Conservation (phyloP, 2,329 filamentous ascomycete genomes). For the Neofusicoccum kwambonambiense region DNA sequence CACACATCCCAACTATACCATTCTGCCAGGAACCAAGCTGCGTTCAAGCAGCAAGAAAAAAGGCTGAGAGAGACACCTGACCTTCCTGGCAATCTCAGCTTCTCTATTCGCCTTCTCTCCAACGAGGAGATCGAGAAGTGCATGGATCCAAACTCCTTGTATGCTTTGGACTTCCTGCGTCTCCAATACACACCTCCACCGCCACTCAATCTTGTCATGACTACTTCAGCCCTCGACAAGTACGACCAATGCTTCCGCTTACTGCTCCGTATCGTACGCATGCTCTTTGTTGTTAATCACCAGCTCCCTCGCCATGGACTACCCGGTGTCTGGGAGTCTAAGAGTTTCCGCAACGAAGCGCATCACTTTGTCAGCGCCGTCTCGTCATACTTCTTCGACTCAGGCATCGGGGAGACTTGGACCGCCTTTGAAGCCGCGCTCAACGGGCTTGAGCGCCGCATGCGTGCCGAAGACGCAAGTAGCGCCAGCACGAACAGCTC, state of each 20-base stretch:
- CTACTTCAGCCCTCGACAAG: slow-evolving; percentile 65
- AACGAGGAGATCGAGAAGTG: slow-evolving; percentile 77
- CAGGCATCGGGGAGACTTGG: slow-evolving; percentile 74
- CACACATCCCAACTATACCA: slow-evolving; percentile 37
- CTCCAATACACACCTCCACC: slow-evolving; percentile 78
- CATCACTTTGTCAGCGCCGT: slow-evolving; percentile 75
- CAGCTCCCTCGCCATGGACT: slow-evolving; percentile 32
- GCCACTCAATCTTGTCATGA: slow-evolving; percentile 72
- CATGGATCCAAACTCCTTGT: slow-evolving; percentile 76
- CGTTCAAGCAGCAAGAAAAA: slow-evolving; percentile 8
- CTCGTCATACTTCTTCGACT: slow-evolving; percentile 75
- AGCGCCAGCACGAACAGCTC: slow-evolving; percentile 41
- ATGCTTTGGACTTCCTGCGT: slow-evolving; percentile 90
- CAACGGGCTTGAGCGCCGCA: slow-evolving; percentile 58
- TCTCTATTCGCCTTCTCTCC: slow-evolving; percentile 78
- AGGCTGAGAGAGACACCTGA: slow-evolving; percentile 20
- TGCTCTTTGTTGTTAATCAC: slow-evolving; percentile 67
- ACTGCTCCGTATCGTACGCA: slow-evolving; percentile 71
- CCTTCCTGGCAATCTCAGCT: slow-evolving; percentile 53
- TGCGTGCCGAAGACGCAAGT: slow-evolving; percentile 46
- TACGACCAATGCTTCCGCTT: slow-evolving; percentile 86
- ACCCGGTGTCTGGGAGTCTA: not conserved
- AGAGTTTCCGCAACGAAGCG: slow-evolving; percentile 69
- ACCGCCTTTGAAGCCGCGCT: slow-evolving; percentile 65
- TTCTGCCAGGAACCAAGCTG: slow-evolving; percentile 22